Percentiles rank a stretch among this genome's conserved stretches.
phyloP scores from a whole-genome alignment of 257 asterid genomes.

The Verbascum thapsus region DNA sequence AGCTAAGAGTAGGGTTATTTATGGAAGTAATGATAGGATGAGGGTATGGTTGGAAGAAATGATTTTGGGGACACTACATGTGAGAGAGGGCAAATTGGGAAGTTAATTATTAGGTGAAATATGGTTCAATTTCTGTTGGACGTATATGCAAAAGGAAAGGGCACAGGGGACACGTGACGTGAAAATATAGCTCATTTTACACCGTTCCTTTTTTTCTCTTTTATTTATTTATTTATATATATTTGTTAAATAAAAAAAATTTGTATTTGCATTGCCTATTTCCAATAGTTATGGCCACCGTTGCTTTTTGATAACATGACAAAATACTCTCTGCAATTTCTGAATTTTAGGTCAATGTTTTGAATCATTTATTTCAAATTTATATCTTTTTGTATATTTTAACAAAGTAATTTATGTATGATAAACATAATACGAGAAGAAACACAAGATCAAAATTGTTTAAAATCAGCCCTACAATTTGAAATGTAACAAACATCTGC shows the following conservation, averaged over 20 bases:
- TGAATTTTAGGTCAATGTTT: constrained; percentile 5
- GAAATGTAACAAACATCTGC: too few relatives aligned
- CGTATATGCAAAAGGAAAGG: background rate
- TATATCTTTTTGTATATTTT: too few relatives aligned
- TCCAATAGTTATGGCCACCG: background rate
- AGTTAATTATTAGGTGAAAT: background rate
- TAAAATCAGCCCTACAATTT: too few relatives aligned
- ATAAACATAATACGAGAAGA: too few relatives aligned
- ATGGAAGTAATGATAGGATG: too few relatives aligned
- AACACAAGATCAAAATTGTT: too few relatives aligned
- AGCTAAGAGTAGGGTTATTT: too few relatives aligned
- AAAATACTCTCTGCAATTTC: background rate
- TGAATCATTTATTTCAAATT: too few relatives aligned
- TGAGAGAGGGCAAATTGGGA: constrained; percentile 37
- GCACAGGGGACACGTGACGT: constrained; percentile 36
- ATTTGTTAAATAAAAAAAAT: background rate
- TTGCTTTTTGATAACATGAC: constrained; percentile 21
- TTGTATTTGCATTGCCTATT: background rate
- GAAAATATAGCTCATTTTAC: constrained; percentile 35
- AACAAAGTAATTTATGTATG: too few relatives aligned
- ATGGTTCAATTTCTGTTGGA: too few relatives aligned
- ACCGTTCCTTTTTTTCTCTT: constrained; percentile 30
- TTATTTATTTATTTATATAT: too few relatives aligned
- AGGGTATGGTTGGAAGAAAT: too few relatives aligned
- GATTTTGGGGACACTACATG: constrained; percentile 25